Percentiles rank a stretch among this genome's conserved stretches.
Conservation (phyloP, 2,329 filamentous ascomycete species). For the Furcasterigmium sp. region DNA sequence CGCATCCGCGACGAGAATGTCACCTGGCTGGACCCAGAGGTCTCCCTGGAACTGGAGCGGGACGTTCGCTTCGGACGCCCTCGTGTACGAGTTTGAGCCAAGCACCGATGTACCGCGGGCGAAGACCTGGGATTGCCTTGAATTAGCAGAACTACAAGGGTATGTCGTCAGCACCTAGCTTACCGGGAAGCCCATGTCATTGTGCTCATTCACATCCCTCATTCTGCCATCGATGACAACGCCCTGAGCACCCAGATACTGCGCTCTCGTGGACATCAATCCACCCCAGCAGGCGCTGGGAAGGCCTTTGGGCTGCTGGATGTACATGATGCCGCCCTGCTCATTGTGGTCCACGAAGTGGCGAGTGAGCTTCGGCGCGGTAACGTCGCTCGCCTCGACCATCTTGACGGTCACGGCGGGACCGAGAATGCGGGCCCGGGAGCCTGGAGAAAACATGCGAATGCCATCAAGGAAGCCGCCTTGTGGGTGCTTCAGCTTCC, state of each 20-base stretch:
- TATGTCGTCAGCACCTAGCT: too few species aligned
- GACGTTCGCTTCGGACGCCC: slow-evolving; percentile 19
- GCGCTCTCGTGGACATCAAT: slow-evolving; percentile 22
- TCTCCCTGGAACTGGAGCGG: slow-evolving; percentile 18
- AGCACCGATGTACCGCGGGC: slow-evolving; percentile 19
- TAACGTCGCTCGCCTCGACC: slow-evolving; percentile 17
- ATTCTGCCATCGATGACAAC: slow-evolving; percentile 21
- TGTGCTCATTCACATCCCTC: slow-evolving; percentile 22
- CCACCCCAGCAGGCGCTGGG: slow-evolving; percentile 21
- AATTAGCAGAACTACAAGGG: not conserved
- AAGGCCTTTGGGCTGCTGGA: slow-evolving; percentile 20
- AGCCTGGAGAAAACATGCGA: slow-evolving; percentile 15
- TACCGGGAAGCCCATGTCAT: slow-evolving; percentile 13
- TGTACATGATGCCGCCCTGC: slow-evolving; percentile 19
- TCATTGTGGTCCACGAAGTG: slow-evolving; percentile 23
- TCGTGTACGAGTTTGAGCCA: slow-evolving; percentile 22
- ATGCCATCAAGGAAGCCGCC: slow-evolving; percentile 20
- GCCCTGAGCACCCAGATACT: slow-evolving; percentile 18
- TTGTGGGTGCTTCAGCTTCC: slow-evolving; percentile 20
- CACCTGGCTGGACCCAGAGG: slow-evolving; percentile 22
- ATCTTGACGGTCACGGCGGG: slow-evolving; percentile 23
- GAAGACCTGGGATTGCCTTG: slow-evolving; percentile 20
- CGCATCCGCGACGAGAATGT: slow-evolving; percentile 20
- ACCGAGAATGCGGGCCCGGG: slow-evolving; percentile 19
- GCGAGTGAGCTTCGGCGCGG: slow-evolving; percentile 16